A percentile compares a stretch with the other conserved stretches of the same genome.
phyloP scores from a whole-genome alignment of 1,284 basidiomycete species.

The Heterobasidion annosum region DNA sequence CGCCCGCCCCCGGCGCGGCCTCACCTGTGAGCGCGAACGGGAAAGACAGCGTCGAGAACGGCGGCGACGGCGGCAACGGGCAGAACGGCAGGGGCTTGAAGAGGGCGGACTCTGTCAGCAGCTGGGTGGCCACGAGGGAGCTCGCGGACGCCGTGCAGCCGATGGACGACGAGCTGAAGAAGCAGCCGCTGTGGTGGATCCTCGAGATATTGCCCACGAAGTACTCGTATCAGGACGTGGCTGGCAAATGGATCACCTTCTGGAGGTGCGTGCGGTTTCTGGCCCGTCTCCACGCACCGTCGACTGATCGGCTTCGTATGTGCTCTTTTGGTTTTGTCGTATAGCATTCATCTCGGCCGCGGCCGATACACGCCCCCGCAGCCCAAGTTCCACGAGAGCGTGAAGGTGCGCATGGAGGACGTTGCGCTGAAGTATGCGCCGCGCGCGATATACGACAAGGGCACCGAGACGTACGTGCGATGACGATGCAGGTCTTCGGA shows the following conservation, averaged over 20 bases:
- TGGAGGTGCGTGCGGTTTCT: slow-evolving; percentile 20
- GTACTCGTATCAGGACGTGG: slow-evolving; percentile 25
- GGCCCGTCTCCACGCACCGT: neutral
- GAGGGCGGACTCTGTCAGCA: neutral
- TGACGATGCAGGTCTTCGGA: too few relatives aligned
- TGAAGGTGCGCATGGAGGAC: slow-evolving; percentile 39
- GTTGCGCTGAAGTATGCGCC: slow-evolving; percentile 38
- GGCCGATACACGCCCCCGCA: slow-evolving; percentile 35
- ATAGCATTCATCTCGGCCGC: slow-evolving; percentile 32
- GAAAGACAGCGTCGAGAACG: neutral
- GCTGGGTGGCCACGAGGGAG: neutral
- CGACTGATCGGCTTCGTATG: neutral
- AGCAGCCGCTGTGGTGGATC: slow-evolving; percentile 27
- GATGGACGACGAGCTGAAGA: slow-evolving; percentile 25
- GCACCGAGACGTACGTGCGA: slow-evolving; percentile 36
- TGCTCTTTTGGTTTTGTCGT: neutral
- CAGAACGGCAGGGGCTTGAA: neutral
- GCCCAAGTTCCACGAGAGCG: slow-evolving; percentile 44
- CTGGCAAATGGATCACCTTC: slow-evolving; percentile 23
- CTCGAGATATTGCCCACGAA: slow-evolving; percentile 31
- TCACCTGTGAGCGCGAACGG: too few relatives aligned
- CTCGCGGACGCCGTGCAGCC: slow-evolving; percentile 19
- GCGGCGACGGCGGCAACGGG: neutral
- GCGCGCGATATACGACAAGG: slow-evolving; percentile 34
- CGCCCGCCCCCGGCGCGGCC: neutral